phyloP scores from a whole-genome alignment of 257 asterid genomes.

The Parsonsia alboflavescens region DNA sequence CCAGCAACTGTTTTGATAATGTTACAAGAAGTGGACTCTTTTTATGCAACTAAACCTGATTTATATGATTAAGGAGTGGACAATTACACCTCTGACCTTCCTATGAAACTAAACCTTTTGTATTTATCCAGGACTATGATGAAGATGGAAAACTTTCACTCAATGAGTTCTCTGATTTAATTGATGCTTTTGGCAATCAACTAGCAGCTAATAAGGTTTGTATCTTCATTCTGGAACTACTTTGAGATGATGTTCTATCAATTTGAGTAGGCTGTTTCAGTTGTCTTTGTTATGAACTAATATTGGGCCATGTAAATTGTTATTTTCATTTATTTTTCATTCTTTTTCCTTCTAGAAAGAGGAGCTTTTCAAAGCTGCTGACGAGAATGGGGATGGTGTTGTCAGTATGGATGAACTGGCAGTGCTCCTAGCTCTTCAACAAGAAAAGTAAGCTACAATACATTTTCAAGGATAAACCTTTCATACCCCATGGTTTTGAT shows the following conservation, averaged over 20 bases:
- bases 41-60: neutral
- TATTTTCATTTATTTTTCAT: neutral
- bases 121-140: constrained; percentile 64
- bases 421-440: constrained; percentile 80
- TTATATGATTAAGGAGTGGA: neutral
- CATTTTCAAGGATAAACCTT: neutral
- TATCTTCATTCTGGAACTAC: constrained; percentile 13
- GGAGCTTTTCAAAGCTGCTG: constrained; percentile 92
- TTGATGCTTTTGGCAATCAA: constrained; percentile 92
- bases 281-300: neutral
- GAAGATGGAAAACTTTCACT: constrained; percentile 78
- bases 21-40: neutral
- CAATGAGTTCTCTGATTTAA: constrained; percentile 68
- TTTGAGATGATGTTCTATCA: neutral
- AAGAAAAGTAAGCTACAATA: constrained; percentile 55
- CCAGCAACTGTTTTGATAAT: neutral
- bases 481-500: too few relatives aligned
- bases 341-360: constrained; percentile 57
- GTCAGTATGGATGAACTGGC: constrained; percentile 98
- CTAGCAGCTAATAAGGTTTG: constrained; percentile 81
- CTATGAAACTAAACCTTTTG: constrained; percentile 17
- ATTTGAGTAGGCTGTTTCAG: neutral
- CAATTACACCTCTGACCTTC: neutral
- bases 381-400: constrained; percentile 80
- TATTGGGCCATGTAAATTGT: neutral